A percentile compares a stretch with the other conserved stretches of the same genome.
Conservation (phyloP, 805 yeast species). For the Blastobotrys americana region DNA sequence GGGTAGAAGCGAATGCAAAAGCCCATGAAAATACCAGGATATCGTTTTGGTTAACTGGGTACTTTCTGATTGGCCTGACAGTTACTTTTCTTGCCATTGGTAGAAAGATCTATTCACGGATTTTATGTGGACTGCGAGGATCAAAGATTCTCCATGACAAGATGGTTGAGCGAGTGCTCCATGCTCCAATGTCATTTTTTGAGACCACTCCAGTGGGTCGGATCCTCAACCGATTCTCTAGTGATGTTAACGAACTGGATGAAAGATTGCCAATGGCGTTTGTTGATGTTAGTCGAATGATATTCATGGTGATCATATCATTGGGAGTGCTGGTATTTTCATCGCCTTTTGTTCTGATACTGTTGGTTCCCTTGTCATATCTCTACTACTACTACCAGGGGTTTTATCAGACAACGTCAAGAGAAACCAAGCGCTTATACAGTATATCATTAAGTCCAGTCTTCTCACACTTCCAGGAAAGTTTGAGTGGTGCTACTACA, state of each 20-base stretch:
- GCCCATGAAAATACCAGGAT: conserved; percentile 60
- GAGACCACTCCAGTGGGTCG: conserved; percentile 95
- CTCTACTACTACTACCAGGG: conserved; percentile 65
- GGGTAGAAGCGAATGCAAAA: conserved; percentile 74
- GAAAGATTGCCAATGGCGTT: conserved; percentile 45
- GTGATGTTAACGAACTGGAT: conserved; percentile 83
- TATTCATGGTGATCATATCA: conserved; percentile 46
- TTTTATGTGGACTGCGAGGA: conserved; percentile 21
- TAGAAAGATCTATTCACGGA: conserved; percentile 59
- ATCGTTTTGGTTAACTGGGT: conserved; percentile 56
- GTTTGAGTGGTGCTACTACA: conserved; percentile 68
- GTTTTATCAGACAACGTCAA: conserved; percentile 59
- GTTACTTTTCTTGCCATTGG: conserved; percentile 41
- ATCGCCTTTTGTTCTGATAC: conserved; percentile 76
- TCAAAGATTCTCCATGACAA: conserved; percentile 47
- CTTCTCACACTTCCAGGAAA: conserved; percentile 76
- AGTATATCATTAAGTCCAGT: conserved; percentile 69
- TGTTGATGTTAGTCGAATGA: conserved; percentile 32
- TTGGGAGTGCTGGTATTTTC: conserved; percentile 72
- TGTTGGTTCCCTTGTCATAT: conserved; percentile 61
- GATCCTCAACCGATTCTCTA: conserved; percentile 81
- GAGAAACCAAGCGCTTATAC: conserved; percentile 71
- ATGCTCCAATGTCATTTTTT: conserved; percentile 91
- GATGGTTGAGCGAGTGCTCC: conserved; percentile 66
- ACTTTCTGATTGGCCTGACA: conserved; percentile 53